A percentile compares a stretch with the other conserved stretches of the same genome.
Evolutionary conservation across 2,329 filamentous ascomycete genomes (phyloP).

Genomic region (Xylaria sp.): DNA sequence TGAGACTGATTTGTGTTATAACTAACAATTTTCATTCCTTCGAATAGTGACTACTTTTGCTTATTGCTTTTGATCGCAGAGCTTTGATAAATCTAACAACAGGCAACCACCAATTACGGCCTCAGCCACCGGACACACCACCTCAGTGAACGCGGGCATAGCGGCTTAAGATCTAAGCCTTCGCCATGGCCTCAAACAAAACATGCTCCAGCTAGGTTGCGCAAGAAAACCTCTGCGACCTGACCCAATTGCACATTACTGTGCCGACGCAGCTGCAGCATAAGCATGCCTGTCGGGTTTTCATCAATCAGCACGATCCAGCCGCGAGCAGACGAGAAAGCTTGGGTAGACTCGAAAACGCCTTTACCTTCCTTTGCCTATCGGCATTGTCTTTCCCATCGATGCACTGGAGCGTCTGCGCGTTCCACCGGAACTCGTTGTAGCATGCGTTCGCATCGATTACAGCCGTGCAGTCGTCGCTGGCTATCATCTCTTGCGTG

Average conservation of each 20-base stretch:
- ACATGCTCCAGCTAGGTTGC: too few relatives aligned
- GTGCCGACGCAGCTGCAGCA: constrained; percentile 46
- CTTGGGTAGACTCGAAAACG: too few relatives aligned
- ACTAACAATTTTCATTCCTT: too few relatives aligned
- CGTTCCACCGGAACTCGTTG: constrained; percentile 46
- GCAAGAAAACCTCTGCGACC: constrained; percentile 35
- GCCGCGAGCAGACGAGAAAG: neutral
- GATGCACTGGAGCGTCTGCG: constrained; percentile 46
- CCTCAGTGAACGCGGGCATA: too few relatives aligned
- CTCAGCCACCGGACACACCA: too few relatives aligned
- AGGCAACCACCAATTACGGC: too few relatives aligned
- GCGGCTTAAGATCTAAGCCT: neutral
- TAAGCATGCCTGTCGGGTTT: constrained; percentile 41
- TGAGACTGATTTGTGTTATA: too few relatives aligned
- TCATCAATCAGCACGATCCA: neutral
- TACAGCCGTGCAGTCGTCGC: constrained; percentile 47
- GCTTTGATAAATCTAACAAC: too few relatives aligned
- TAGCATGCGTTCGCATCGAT: constrained; percentile 50
- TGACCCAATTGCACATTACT: constrained; percentile 47
- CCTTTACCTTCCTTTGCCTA: constrained; percentile 42
- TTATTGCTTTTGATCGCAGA: too few relatives aligned
- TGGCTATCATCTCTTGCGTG: constrained; percentile 42
- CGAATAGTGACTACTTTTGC: too few relatives aligned
- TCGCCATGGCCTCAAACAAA: neutral
- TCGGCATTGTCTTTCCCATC: constrained; percentile 44